These are phyloP conservation scores for Coprinopsis strossmayeri DNA, from an alignment of 768 basidiomycete genomes.

Conservation along the genomic window DNA sequence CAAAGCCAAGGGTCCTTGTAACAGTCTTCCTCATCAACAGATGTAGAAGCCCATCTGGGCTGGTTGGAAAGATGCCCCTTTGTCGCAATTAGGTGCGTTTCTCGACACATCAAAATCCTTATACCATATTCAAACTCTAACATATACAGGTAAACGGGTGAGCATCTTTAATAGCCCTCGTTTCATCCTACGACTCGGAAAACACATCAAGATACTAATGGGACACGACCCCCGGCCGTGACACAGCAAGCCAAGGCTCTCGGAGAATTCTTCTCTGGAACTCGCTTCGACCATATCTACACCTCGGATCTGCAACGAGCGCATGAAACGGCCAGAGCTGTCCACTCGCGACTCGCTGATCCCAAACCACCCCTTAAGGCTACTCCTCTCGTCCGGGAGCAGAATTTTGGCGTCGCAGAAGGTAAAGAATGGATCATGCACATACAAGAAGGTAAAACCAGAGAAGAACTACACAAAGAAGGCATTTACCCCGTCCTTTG, in stretches of 20 bases:
- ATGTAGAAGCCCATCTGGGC: constrained; percentile 52
- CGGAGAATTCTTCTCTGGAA: constrained; percentile 45
- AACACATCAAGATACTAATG: background rate
- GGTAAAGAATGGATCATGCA: constrained; percentile 45
- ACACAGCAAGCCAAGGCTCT: constrained; percentile 58
- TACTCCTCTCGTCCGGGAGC: constrained; percentile 60
- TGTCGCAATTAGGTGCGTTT: constrained; percentile 55
- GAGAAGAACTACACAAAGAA: constrained; percentile 39
- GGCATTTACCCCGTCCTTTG: constrained; percentile 49
- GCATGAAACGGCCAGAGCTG: constrained; percentile 50
- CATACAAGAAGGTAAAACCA: constrained; percentile 22
- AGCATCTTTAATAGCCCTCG: background rate
- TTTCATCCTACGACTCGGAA: background rate
- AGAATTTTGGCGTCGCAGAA: constrained; percentile 68
- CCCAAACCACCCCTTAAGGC: constrained; percentile 49
- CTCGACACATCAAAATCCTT: constrained; percentile 13
- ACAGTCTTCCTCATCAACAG: no score
- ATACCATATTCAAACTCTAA: background rate
- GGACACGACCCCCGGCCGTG: background rate
- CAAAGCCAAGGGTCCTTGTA: background rate
- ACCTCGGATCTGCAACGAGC: constrained; percentile 66
- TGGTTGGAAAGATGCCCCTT: constrained; percentile 71
- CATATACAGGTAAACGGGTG: background rate
- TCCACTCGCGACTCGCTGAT: constrained; percentile 32
- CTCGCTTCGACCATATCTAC: constrained; percentile 50